Evolutionary conservation across 2,329 filamentous ascomycete genomes (phyloP).

Genomic region (Aspergillus sergii): DNA sequence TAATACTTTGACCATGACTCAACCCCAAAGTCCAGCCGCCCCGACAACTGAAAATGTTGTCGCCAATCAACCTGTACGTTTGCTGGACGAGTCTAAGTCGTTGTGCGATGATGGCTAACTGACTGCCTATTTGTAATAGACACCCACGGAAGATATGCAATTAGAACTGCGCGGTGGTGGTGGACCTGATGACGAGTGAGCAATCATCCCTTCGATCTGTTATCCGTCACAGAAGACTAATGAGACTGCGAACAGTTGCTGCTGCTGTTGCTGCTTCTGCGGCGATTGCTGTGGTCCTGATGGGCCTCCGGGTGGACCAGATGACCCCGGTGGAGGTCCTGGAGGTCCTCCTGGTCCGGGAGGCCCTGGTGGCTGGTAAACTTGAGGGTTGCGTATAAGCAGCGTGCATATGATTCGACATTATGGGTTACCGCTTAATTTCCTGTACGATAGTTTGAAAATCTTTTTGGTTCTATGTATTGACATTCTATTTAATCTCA

Average conservation of each 20-base stretch:
- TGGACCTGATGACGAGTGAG: slow-evolving; percentile 11
- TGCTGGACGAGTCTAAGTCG: not conserved
- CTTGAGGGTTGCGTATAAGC: not conserved
- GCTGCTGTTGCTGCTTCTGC: slow-evolving; percentile 10
- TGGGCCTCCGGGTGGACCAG: slow-evolving; percentile 4
- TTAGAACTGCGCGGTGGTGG: slow-evolving; percentile 11
- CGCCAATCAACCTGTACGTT: slow-evolving; percentile 7
- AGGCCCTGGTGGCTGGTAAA: slow-evolving; percentile 10
- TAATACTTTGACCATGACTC: slow-evolving; percentile 8
- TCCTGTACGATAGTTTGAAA: too few relatives aligned
- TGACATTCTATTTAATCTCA: too few relatives aligned
- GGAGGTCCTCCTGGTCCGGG: slow-evolving; percentile 1
- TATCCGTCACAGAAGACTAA: not conserved
- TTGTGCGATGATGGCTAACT: not conserved
- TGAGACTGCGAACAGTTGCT: not conserved
- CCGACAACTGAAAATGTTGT: slow-evolving; percentile 3
- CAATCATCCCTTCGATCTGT: not conserved
- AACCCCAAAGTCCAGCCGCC: slow-evolving; percentile 5
- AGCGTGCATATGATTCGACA: not conserved
- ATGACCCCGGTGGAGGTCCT: slow-evolving; percentile 3
- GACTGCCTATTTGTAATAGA: not conserved
- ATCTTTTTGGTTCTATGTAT: too few relatives aligned
- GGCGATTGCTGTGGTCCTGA: slow-evolving; percentile 10
- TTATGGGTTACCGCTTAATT: not conserved
- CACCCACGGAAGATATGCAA: not conserved